Conservation (phyloP, 257 asterid genomes). For the Ligustrum vulgare region DNA sequence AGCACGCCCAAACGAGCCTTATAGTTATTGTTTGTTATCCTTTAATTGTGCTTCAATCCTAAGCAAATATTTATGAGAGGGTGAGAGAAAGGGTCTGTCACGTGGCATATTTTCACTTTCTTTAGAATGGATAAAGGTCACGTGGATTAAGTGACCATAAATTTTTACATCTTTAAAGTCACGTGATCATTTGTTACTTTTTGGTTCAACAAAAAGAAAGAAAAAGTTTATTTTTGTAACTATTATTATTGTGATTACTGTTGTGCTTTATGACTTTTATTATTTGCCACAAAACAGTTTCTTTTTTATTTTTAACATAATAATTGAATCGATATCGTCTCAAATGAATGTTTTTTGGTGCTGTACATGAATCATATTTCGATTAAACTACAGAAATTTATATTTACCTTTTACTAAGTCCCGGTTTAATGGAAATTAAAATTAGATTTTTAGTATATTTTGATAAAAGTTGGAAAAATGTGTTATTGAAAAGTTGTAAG, state of each 20-base stretch:
- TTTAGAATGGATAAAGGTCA: background rate
- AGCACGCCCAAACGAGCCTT: background rate
- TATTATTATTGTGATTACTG: background rate
- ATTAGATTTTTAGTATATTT: too few relatives aligned
- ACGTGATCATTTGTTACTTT: background rate
- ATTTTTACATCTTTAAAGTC: background rate
- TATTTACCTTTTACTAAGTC: background rate
- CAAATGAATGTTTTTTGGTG: background rate
- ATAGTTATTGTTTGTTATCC: background rate
- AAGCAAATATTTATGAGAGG: constrained; percentile 21
- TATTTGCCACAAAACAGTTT: background rate
- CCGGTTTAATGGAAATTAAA: too few relatives aligned
- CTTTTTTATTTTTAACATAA: background rate
- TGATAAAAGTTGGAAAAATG: too few relatives aligned
- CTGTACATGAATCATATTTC: background rate
- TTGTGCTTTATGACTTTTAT: background rate
- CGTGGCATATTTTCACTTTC: constrained; percentile 24
- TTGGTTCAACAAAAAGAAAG: background rate
- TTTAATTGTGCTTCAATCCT: constrained; percentile 23
- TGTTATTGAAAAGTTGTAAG: too few relatives aligned
- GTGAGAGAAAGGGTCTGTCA: constrained; percentile 11
- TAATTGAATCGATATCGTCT: background rate
- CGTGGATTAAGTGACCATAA: background rate
- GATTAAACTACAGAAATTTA: too few relatives aligned
- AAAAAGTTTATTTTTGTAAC: background rate